Evolutionary conservation across 345 rosid genomes (phyloP), one percentile per base, ranked within the genome.

Genomic region (Anastatica hierochuntica): DNA sequence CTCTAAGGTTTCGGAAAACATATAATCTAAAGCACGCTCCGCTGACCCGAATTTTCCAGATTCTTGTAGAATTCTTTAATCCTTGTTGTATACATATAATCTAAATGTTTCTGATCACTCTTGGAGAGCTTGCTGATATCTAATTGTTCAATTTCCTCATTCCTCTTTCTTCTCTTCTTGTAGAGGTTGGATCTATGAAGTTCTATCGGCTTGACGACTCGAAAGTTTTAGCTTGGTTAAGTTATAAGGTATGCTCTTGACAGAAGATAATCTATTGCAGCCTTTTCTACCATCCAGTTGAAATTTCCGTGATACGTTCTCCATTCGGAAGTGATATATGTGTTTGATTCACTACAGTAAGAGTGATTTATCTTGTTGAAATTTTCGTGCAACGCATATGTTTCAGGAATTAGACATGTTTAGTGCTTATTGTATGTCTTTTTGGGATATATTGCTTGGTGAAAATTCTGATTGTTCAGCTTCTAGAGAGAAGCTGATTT

Each of bases 171-270:
- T 52, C 39, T 31, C 17, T 44, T 58, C 34, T 59, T 71, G 63
- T 75, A 90, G 95, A 77, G 63, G 67, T 84, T 70, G 98, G 96
- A 67, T 76, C 87, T 5, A 63, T 75, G 58, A 84, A 68, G 42
- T 84, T 84, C 67, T 86, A 79, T 60, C 83, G 96, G 66, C 95
- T 90, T 49, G 85, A 84, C 49, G 87, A 86, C 70, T 59, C 75
- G 8, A 90, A 82, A 71, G 89, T 86, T 39, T 51, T 90, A 62
- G 70, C 81, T 44, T 90, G 98, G 98, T 75, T 90, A 58, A 52
- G 39, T 18, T 77, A 44, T 69, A 90, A 90, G 96, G 94, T 85
- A 30, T 43, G 77, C 38, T 48, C 70, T 71, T 54, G 33, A 15
- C 18, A 37, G 12, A 44, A 54, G 14, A 14, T 30, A 35, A 13